Evolutionary conservation across 306 rosid genomes (phyloP).

Genomic region (Castanospermum australe): DNA sequence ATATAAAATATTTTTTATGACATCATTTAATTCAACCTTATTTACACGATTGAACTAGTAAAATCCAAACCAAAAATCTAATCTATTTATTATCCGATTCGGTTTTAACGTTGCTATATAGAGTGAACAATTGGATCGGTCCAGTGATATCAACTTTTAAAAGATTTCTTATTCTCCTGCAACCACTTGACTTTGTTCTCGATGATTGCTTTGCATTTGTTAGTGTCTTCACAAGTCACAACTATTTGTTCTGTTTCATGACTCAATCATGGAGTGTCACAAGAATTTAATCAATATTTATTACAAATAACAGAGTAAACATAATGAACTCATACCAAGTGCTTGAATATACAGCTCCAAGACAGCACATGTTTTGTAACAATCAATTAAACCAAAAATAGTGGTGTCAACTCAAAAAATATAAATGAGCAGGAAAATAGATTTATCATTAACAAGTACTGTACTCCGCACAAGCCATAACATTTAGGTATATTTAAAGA

Average conservation of each 20-base stretch:
- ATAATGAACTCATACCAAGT: too few species aligned
- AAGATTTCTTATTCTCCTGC: too few species aligned
- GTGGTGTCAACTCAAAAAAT: background rate
- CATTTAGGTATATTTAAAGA: conserved; percentile 41
- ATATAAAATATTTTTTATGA: too few species aligned
- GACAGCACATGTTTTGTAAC: background rate
- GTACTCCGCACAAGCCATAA: conserved; percentile 36
- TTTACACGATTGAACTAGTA: too few species aligned
- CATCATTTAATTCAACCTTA: too few species aligned
- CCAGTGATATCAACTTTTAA: too few species aligned
- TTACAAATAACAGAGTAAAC: background rate
- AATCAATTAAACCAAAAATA: background rate
- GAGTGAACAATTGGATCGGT: too few species aligned
- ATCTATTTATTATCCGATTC: too few species aligned
- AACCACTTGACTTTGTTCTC: background rate
- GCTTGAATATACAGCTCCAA: background rate
- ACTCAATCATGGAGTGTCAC: background rate
- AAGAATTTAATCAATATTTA: background rate
- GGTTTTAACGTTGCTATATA: too few species aligned
- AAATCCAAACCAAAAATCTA: too few species aligned
- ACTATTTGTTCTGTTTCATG: background rate
- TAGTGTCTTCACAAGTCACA: too few species aligned
- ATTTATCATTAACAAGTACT: conserved; percentile 37
- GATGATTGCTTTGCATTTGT: background rate
- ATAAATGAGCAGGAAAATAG: conserved; percentile 14